Base-by-base conservation (phyloP, 768 basidiomycete genomes). In the Amanita jacksonii region DNA sequence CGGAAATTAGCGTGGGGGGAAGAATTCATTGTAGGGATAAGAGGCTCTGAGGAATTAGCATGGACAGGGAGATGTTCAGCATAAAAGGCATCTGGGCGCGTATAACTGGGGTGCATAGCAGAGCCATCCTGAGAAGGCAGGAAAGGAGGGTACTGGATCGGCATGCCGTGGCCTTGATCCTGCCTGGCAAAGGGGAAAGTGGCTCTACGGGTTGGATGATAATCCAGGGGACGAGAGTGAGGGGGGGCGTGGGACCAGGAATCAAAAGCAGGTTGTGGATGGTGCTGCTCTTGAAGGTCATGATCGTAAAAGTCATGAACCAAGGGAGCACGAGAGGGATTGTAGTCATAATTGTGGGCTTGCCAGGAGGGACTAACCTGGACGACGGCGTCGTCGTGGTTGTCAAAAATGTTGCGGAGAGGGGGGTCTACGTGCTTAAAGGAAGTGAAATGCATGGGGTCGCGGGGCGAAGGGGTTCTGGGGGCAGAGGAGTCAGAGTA, bases 171-270 rank as follows among this genome's bases (percentile, higher is more conserved):
- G 41, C 72, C 70, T 46, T 73, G 70, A 62, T 89, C 85, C 51
- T 85, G 81, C 33, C 82, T 73, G 41, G 82, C 81, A 55, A 79
- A 81, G 36, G 85, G 85, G 62, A 77, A 86, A 0, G 85, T 87
- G 1, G 80, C 79, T 48, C 85, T 72, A 38, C 85, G 81, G 43
- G 63, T 60, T 49, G 69, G 62, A 37, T 68, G 57, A 53, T 73
- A 69, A 49, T 80, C 77, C 32, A 67, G 59, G 22, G 58, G 57
- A 10, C 62, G 59, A 28, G 50, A 47, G 10, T 62, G 57, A n/a
- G n/a, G n/a, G 5, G 23, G 38, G 2, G 61, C 65, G 2, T 57
- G 61, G 27, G 58, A 58, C 44, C 44, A 45, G n/a, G 44, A 31
- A 8, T 45, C 44, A 32, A 37, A 45, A 13, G 34, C 16, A 3